These are phyloP conservation scores for Populus davidiana DNA, from an alignment of 345 rosid species.

Conservation along the genomic window DNA sequence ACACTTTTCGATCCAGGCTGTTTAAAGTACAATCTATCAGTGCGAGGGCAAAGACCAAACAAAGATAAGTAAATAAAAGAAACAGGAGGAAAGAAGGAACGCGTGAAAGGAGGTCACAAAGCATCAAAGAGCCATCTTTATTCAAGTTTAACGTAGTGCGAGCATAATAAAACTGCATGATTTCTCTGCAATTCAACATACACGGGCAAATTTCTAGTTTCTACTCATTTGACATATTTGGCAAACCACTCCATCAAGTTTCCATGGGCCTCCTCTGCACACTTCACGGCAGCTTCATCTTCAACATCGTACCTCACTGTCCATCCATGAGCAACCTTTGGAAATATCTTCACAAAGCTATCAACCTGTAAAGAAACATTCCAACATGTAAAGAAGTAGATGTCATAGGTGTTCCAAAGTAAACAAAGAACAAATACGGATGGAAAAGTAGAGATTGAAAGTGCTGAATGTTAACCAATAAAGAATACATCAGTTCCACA, in stretches of 20 bases:
- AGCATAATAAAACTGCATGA: background rate
- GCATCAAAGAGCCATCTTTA: too few relatives aligned
- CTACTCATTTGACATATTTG: slow-evolving; percentile 47
- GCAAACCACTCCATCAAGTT: slow-evolving; percentile 58
- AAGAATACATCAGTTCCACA: background rate
- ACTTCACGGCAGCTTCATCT: slow-evolving; percentile 46
- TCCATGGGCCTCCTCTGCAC: slow-evolving; percentile 71
- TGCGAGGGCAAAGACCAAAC: too few relatives aligned
- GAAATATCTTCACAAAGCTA: slow-evolving; percentile 64
- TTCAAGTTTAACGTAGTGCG: too few relatives aligned
- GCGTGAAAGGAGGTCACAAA: too few relatives aligned
- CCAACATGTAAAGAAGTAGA: background rate
- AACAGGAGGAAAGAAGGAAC: too few relatives aligned
- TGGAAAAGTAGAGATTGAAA: background rate
- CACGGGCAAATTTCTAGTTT: background rate
- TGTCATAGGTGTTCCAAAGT: background rate
- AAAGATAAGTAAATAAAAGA: too few relatives aligned
- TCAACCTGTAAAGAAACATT: slow-evolving; percentile 41
- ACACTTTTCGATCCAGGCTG: too few relatives aligned
- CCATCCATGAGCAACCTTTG: slow-evolving; percentile 73
- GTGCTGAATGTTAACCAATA: background rate
- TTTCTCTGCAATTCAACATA: background rate
- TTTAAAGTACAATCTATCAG: too few relatives aligned
- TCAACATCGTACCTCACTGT: slow-evolving; percentile 50
- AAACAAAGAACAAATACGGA: background rate